Percentiles rank a stretch among this genome's conserved stretches.
phyloP scores from a whole-genome alignment of 2,329 filamentous ascomycete genomes.

The Fonsecaea monophora region DNA sequence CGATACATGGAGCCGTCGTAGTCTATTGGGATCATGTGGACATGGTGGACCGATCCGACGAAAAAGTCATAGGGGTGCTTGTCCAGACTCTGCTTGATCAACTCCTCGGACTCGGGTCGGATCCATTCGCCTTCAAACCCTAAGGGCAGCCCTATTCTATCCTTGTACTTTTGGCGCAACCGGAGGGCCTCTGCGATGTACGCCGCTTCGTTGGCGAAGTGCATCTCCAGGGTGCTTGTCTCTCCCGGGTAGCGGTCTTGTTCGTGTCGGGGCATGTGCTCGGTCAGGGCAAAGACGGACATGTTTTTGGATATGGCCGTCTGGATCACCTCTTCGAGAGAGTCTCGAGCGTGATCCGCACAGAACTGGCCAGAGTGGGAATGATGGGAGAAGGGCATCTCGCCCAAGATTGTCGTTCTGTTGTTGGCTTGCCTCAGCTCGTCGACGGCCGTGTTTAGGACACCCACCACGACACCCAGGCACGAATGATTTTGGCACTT shows the following conservation, averaged over 20 bases:
- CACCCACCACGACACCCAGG: too few species aligned
- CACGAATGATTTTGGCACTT: too few species aligned
- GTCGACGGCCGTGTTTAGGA: too few species aligned
- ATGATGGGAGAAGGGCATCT: constrained; percentile 96
- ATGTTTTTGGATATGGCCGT: constrained; percentile 79
- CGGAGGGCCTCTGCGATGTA: constrained; percentile 79
- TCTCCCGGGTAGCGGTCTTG: constrained; percentile 93
- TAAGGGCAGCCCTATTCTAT: constrained; percentile 78
- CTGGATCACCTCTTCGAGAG: constrained; percentile 81
- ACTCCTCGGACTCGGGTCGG: constrained; percentile 67
- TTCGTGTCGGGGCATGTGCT: constrained; percentile 87
- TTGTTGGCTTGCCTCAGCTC: too few species aligned
- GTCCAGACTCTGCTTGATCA: constrained; percentile 66
- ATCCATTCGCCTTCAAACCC: constrained; percentile 97
- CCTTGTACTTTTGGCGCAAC: constrained; percentile 72
- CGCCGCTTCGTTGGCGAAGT: constrained; percentile 59
- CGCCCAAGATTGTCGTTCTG: background rate
- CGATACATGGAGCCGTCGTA: constrained; percentile 74
- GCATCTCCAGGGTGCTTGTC: constrained; percentile 52
- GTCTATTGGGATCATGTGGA: constrained; percentile 85
- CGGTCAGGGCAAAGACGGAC: constrained; percentile 83
- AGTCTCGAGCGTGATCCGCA: constrained; percentile 82
- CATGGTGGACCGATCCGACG: constrained; percentile 91
- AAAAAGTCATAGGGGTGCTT: constrained; percentile 81
- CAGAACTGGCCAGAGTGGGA: constrained; percentile 99